Base-by-base conservation (phyloP, 73 alveolate species). In the Tetrahymena thermophila region DNA sequence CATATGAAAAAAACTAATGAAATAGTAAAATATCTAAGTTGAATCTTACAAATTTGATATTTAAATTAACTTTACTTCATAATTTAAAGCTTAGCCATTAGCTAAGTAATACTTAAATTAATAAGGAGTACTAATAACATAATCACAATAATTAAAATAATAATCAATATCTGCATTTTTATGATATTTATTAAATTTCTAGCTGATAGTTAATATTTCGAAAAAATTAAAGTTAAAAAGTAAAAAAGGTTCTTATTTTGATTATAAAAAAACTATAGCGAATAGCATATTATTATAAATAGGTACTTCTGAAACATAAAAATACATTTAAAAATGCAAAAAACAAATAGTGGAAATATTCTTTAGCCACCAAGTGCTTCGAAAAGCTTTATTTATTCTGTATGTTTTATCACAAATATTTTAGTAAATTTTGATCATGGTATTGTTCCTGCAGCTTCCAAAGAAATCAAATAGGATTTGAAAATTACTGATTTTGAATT, bases 361-460 rank as follows among this genome's bases (percentile, higher is more conserved):
- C 21, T 71, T 28, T 10, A 1, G 5, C 89, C 89, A 0, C 89
- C 89, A 71, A 71, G 38, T 25, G 35, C 37, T 25, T 28, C 35
- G 9, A 31, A 28, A 13, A 71, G 89, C 23, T 28, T 71, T 28
- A n/a, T 71, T 31, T 71, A 71, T 71, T 28, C 31, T n/a, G n/a
- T 71, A 71, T 71, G 89, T 31, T 71, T 71, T 31, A 71, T 71
- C 89, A 95, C 97, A 89, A 99, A 99, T 94, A 95, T 98, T 85
- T 93, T 99, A 83, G 97, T 98, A 44, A 99, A 99, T 97, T 96
- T 98, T 43, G 99, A 99, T 93, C 99, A 98, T 95, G 99, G 99
- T 16, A 97, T 98, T 21, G 98, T 99, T 57, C 99, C 99, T 8
- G 99, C 99, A 17, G 98, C 99, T 25, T 97, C 99, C 25, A 95